phyloP scores from a whole-genome alignment of 2,329 filamentous ascomycete genomes.

The Eutypa lata region DNA sequence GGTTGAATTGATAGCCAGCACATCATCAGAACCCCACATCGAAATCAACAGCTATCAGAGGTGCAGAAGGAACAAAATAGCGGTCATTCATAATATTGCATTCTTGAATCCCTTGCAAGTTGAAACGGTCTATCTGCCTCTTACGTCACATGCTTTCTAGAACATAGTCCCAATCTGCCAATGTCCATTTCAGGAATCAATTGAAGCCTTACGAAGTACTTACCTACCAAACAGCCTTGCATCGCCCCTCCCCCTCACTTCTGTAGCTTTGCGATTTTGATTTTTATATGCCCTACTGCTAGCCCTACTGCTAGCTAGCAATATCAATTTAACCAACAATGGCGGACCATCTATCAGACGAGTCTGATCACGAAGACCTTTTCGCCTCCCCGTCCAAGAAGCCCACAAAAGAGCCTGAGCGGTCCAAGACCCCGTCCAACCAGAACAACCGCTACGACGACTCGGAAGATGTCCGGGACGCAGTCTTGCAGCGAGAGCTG shows the following conservation, averaged over 20 bases:
- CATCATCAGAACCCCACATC: not conserved
- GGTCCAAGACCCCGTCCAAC: slow-evolving; percentile 47
- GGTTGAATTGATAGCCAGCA: not conserved
- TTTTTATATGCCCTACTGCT: no score
- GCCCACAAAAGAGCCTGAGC: slow-evolving; percentile 35
- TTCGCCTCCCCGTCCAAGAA: slow-evolving; percentile 42
- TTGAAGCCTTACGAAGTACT: not conserved
- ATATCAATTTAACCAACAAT: slow-evolving; percentile 28
- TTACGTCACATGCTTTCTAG: not conserved
- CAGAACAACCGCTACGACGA: slow-evolving; percentile 34
- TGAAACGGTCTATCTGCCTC: not conserved
- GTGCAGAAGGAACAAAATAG: not conserved
- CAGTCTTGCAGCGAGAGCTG: slow-evolving; percentile 72
- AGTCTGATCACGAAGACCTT: slow-evolving; percentile 46
- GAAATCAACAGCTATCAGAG: not conserved
- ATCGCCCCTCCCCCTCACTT: not conserved
- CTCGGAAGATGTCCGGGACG: slow-evolving; percentile 66
- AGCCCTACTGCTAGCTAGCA: no score
- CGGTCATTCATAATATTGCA: not conserved
- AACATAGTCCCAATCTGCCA: not conserved
- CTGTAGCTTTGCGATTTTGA: not conserved
- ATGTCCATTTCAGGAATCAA: not conserved
- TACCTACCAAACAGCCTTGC: not conserved
- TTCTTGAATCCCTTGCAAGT: no score
- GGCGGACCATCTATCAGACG: slow-evolving; percentile 39